phyloP scores from a whole-genome alignment of 2,329 filamentous ascomycete genomes.

The Mollisia scopiformis region DNA sequence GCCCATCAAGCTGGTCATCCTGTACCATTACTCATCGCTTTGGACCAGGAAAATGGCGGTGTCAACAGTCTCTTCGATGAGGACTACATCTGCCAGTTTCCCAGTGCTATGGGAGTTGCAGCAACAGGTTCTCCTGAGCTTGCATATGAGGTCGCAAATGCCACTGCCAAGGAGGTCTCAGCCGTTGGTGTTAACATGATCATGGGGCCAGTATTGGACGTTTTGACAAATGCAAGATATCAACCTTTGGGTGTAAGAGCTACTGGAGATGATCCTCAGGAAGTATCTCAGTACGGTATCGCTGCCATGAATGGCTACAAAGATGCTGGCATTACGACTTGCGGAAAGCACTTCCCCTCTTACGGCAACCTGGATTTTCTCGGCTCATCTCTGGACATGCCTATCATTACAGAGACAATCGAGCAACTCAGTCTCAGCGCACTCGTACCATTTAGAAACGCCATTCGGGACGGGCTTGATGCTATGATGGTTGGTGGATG shows the following conservation, averaged over 20 bases:
- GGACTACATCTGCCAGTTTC: constrained; percentile 93
- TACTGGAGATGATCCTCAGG: constrained; percentile 89
- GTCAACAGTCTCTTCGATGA: constrained; percentile 97
- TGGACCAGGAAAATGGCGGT: constrained; percentile 97
- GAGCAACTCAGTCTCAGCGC: constrained; percentile 93
- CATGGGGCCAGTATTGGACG: constrained; percentile 89
- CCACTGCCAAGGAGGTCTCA: constrained; percentile 88
- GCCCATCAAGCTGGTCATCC: constrained; percentile 89
- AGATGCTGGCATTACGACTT: constrained; percentile 84
- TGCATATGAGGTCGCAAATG: constrained; percentile 88
- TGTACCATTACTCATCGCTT: constrained; percentile 83
- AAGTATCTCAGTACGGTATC: constrained; percentile 90
- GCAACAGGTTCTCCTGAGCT: constrained; percentile 84
- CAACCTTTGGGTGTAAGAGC: constrained; percentile 90
- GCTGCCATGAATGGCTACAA: constrained; percentile 92
- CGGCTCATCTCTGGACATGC: constrained; percentile 87
- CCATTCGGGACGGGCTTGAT: constrained; percentile 83
- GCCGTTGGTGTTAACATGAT: constrained; percentile 97
- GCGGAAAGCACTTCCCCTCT: constrained; percentile 95
- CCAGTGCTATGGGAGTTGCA: constrained; percentile 95
- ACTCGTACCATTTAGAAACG: constrained; percentile 87
- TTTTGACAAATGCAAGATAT: constrained; percentile 89
- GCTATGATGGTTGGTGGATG: constrained; percentile 96
- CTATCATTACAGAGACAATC: constrained; percentile 91
- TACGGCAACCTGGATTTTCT: constrained; percentile 95